These are phyloP conservation scores for Didymosphaeria variabile DNA, from an alignment of 2,329 filamentous ascomycete species.

Conservation along the genomic window DNA sequence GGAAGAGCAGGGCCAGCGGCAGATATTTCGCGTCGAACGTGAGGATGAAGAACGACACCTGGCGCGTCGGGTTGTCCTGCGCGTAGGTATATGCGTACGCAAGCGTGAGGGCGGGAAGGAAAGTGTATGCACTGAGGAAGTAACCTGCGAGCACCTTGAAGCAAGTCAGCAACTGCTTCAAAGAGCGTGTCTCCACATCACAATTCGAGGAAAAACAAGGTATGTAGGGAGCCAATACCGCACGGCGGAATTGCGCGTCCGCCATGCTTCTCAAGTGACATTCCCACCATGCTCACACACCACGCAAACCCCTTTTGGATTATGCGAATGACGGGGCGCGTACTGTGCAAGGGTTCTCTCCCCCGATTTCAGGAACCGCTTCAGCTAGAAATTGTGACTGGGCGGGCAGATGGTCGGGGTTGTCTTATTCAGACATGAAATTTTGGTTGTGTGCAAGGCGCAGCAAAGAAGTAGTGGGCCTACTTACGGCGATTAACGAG, in stretches of 20 bases:
- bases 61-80: slow-evolving; percentile 82
- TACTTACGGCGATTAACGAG: slow-evolving; percentile 79
- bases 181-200: slow-evolving; percentile 13
- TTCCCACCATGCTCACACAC: slow-evolving; percentile 63
- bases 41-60: slow-evolving; percentile 81
- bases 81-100: slow-evolving; percentile 85
- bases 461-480: slow-evolving; percentile 17
- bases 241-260: slow-evolving; percentile 63
- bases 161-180: slow-evolving; percentile 40
- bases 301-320: slow-evolving; percentile 54
- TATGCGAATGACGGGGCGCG: slow-evolving; percentile 62
- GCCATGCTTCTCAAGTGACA: slow-evolving; percentile 62
- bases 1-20: slow-evolving; percentile 79
- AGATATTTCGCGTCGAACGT: slow-evolving; percentile 83
- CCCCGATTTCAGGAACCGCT: slow-evolving; percentile 65
- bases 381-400: slow-evolving; percentile 58
- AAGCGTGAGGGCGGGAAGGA: slow-evolving; percentile 71
- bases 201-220: slow-evolving; percentile 23
- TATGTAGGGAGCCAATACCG: slow-evolving; percentile 74
- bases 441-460: slow-evolving; percentile 18
- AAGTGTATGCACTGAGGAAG: slow-evolving; percentile 61
- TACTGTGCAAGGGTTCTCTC: slow-evolving; percentile 62
- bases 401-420: slow-evolving; percentile 70
- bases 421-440: slow-evolving; percentile 28
- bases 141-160: slow-evolving; percentile 62